phyloP scores from a whole-genome alignment of 768 basidiomycete genomes.

The Lentinula sp. region DNA sequence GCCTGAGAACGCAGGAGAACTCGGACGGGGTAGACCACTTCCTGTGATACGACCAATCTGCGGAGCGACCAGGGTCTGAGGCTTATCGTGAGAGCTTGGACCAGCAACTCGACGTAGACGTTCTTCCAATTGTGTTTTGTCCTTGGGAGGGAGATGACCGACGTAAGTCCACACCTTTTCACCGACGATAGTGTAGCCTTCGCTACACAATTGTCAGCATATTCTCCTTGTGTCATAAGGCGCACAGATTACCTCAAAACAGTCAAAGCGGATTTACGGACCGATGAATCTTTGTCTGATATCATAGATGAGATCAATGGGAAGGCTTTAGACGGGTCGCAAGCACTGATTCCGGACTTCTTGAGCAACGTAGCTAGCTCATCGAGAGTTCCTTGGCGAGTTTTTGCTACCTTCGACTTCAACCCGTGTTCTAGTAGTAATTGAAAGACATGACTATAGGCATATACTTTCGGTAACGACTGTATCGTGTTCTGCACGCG shows the following conservation, averaged over 20 bases:
- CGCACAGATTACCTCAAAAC: constrained; percentile 56
- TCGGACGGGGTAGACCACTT: constrained; percentile 37
- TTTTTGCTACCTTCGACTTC: constrained; percentile 87
- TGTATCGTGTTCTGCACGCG: constrained; percentile 85
- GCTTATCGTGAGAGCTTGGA: constrained; percentile 44
- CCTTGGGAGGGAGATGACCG: constrained; percentile 72
- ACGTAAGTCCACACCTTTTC: constrained; percentile 83
- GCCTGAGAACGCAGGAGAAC: constrained; percentile 36
- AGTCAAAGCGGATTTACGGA: constrained; percentile 81
- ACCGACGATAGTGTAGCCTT: constrained; percentile 76
- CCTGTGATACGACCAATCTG: constrained; percentile 52
- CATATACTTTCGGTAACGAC: constrained; percentile 81
- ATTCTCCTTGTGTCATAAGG: constrained; percentile 2
- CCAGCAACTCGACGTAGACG: constrained; percentile 77
- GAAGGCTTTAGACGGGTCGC: constrained; percentile 78
- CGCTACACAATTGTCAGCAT: constrained; percentile 37
- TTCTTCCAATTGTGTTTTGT: constrained; percentile 90
- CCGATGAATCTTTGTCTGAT: constrained; percentile 83
- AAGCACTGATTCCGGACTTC: constrained; percentile 76
- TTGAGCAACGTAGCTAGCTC: constrained; percentile 75
- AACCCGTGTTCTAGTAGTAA: constrained; percentile 84
- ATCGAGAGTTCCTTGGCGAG: constrained; percentile 81
- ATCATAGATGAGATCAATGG: constrained; percentile 73
- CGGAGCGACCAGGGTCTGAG: constrained; percentile 33
- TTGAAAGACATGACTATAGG: constrained; percentile 89